phyloP scores from a whole-genome alignment of 345 rosid species.

The Murraya paniculata region DNA sequence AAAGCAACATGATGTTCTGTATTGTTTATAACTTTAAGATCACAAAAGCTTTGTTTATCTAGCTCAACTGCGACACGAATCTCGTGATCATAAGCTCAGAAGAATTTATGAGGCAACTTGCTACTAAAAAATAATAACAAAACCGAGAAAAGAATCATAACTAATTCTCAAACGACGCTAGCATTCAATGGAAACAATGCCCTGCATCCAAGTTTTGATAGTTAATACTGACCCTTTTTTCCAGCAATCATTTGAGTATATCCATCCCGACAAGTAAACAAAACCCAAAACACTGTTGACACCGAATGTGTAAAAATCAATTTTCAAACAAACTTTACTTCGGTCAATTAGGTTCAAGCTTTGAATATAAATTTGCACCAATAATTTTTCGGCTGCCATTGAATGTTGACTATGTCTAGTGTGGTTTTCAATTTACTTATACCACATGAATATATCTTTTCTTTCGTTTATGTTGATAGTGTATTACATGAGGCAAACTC shows the following conservation, averaged over 20 bases:
- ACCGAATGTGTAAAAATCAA: not conserved
- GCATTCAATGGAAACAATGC: not conserved
- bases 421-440: not conserved
- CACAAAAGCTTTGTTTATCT: slow-evolving; percentile 50
- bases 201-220: not conserved
- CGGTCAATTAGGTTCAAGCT: not conserved
- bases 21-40: slow-evolving; percentile 60
- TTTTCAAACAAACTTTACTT: not conserved
- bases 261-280: not conserved
- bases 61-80: slow-evolving; percentile 49
- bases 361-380: not conserved
- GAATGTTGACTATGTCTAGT: not conserved
- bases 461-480: not conserved
- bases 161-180: not conserved
- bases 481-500: not conserved
- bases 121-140: not conserved
- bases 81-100: slow-evolving; percentile 17
- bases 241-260: not conserved
- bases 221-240: not conserved
- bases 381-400: not conserved
- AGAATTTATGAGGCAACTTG: not conserved
- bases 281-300: not conserved
- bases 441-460: not conserved
- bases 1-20: slow-evolving; percentile 61
- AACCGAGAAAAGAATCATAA: not conserved